Base-by-base conservation (phyloP, 495 filamentous ascomycete genomes). In the Staphylotrichum longicolle region DNA sequence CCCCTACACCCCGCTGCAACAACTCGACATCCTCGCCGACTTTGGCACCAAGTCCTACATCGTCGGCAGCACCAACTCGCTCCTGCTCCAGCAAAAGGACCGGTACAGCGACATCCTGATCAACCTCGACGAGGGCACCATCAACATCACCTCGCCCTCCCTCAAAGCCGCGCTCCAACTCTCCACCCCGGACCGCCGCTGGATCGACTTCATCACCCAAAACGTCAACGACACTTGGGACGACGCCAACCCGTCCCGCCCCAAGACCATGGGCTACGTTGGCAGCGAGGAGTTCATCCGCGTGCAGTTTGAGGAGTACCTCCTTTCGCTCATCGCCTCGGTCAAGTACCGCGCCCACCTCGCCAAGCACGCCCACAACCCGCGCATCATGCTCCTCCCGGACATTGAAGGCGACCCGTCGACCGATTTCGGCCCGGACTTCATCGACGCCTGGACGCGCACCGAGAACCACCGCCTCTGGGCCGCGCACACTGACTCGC, bases 251-350 rank as follows among this genome's bases (percentile, higher is more conserved):
- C 94, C 94, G 7, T 80, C 85, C 54, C 84, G 89, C 46, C 94
- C 94, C 14, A 96, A 92, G 66, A 96, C 91, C 7, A 88, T 96
- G 79, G 93, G 93, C 15, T 98, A 96, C 70, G 88, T 91, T 66
- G 94, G 94, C 54, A 96, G 93, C 61, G 94, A 98, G 77, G 95
- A 98, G 70, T 98, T 97, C 71, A 98, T 98, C 68, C 85, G 94
- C 20, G 84, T 98, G 7, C 94, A 98, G 67, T 98, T 98, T 62
- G 94, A 98, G 77, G 95, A 98, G 71, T 98, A 98, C 68, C 80
- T 98, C 15, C 80, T 98, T 7, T 91, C 93, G 1, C 81, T 98
- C 57, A 83, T 97, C 48, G 90, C 95, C 0, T 83, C 89, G 7
- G 88, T 91, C 65, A 96, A 97, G 69, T 97, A 96, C 72, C 91